Evolutionary conservation across 345 rosid genomes (phyloP).

Genomic region (Eucalyptus guilfoylei): DNA sequence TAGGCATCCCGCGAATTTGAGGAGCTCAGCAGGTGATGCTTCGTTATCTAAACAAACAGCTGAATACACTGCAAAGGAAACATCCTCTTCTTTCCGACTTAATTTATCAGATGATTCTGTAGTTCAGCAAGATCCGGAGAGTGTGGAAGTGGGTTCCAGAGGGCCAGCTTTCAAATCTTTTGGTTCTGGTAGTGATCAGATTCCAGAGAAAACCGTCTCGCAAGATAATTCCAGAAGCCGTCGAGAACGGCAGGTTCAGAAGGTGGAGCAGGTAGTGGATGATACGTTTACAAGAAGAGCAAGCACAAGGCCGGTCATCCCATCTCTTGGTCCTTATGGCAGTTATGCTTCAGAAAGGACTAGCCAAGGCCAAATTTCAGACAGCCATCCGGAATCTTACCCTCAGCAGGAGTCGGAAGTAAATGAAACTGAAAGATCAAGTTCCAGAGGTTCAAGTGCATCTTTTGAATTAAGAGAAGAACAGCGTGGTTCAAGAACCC

Average conservation of each 20-base stretch:
- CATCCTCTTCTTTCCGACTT: constrained; percentile 1
- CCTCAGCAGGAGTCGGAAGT: constrained; percentile 3
- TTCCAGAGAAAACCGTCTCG: background rate
- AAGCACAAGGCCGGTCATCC: background rate
- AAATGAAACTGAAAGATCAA: constrained; percentile 17
- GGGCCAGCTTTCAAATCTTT: background rate
- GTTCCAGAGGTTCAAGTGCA: constrained; percentile 1
- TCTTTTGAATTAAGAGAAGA: background rate
- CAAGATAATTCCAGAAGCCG: background rate
- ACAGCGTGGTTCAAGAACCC: background rate
- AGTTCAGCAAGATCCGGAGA: constrained; percentile 13
- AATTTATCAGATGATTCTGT: constrained; percentile 6
- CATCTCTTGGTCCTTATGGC: background rate
- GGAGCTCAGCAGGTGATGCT: constrained; percentile 5
- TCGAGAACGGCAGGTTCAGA: constrained; percentile 2
- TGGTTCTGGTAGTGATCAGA: background rate
- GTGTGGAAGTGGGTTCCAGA: constrained; percentile 3
- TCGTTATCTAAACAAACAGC: constrained; percentile 15
- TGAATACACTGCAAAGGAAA: constrained; percentile 7
- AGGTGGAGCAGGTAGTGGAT: background rate
- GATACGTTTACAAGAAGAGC: background rate
- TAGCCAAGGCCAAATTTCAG: constrained; percentile 3
- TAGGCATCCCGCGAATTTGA: constrained; percentile 30
- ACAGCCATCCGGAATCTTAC: constrained; percentile 9
- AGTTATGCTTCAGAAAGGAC: constrained; percentile 25